A percentile compares a stretch with the other conserved stretches of the same genome.
Evolutionary conservation across 116 monocot genomes (phyloP).

Genomic region (Cymodocea nodosa): DNA sequence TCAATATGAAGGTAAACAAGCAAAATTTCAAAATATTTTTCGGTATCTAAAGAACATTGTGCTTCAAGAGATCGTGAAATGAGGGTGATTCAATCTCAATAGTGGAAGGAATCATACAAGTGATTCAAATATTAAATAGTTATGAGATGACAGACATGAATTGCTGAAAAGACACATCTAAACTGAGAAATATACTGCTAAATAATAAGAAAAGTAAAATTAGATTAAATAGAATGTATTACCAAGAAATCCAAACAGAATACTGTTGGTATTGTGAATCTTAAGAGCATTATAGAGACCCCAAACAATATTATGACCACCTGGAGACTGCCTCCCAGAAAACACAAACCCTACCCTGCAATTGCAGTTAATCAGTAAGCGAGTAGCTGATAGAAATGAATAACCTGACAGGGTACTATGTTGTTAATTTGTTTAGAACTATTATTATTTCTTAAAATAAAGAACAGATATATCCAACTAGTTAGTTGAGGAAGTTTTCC

Average conservation of each 20-base stretch:
- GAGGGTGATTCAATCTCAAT: too few species aligned
- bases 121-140: too few species aligned
- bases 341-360: constrained; percentile 82
- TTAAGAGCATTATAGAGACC: constrained; percentile 60
- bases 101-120: too few species aligned
- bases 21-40: too few species aligned
- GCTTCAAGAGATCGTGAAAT: too few species aligned
- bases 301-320: constrained; percentile 89
- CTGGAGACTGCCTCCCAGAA: constrained; percentile 81
- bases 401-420: background rate
- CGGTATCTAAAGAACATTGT: too few species aligned
- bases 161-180: background rate
- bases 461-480: background rate
- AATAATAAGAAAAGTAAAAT: background rate
- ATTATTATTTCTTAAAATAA: background rate
- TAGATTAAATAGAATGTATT: constrained; percentile 6
- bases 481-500: too few species aligned
- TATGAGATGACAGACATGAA: too few species aligned
- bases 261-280: constrained; percentile 31
- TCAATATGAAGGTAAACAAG: too few species aligned
- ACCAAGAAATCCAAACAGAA: constrained; percentile 67
- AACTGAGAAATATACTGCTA: background rate
- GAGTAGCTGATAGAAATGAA: background rate
- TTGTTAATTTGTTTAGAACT: background rate
- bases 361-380: background rate